Evolutionary conservation across 257 asterid genomes (phyloP), one percentile per base, ranked within the genome.

Genomic region (Scutellaria minor): DNA sequence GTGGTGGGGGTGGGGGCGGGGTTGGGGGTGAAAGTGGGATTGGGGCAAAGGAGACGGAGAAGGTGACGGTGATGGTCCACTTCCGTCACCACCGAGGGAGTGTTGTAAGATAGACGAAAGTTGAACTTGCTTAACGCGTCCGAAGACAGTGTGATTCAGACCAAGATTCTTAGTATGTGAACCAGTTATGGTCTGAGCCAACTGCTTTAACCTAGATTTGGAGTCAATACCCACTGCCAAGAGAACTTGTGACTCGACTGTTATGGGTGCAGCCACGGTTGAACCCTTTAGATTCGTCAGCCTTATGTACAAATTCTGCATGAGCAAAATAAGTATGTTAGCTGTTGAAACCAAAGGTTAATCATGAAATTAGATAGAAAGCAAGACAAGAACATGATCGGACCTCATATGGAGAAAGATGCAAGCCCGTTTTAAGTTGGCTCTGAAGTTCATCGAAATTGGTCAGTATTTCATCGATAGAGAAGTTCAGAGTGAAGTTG

Each of bases 401-500:
- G 47, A 92, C 98, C 93, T 92, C 98, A 71, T 88, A 90, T 18
- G 91, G 82, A 78, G 90, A 57, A 70, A 90, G 88, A 75, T 65
- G 85, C 71, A 92, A 77, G 77, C 98, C 98, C 45, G 85, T 78
- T 11, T 81, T 84, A 65, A 92, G 86, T 85, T 92, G 96, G 76
- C 83, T 82, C 62, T 79, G 75, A 56, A 92, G 85, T 76, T 81
- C 86, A 8, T 83, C 79, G 45, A 92, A 92, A 75, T 90, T 81
- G 60, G 76, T 59, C 40, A 86, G 77, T 57, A 89, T 72, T 81
- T 82, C 80, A 78, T 92, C 90, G 18, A 92, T 83, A 40, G 96
- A 88, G 83, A 83, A 89, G 84, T 92, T 88, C 82, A 92, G 79
- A 67, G 97, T 92, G 78, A 92, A 92, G 84, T 88, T 88, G 90